These are phyloP conservation scores for Pyrenophora graminea DNA, from an alignment of 2,329 filamentous ascomycete species.

Conservation along the genomic window DNA sequence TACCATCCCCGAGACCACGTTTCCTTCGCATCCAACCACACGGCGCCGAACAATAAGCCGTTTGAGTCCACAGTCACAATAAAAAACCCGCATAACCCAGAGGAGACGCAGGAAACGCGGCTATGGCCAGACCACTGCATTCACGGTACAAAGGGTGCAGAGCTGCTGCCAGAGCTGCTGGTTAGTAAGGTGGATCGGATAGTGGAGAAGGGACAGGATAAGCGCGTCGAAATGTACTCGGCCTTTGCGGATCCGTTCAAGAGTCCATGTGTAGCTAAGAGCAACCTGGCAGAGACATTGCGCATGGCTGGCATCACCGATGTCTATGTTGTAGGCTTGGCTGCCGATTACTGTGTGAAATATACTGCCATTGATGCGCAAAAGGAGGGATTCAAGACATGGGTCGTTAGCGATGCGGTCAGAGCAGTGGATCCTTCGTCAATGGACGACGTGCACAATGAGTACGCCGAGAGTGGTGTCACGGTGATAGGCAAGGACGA, in stretches of 20 bases:
- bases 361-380: slow-evolving; percentile 77
- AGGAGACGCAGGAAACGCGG: slow-evolving; percentile 66
- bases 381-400: slow-evolving; percentile 75
- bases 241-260: slow-evolving; percentile 83
- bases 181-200: slow-evolving; percentile 62
- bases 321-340: slow-evolving; percentile 84
- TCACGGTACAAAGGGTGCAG: slow-evolving; percentile 71
- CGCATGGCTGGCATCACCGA: slow-evolving; percentile 66
- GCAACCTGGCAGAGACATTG: slow-evolving; percentile 65
- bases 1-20: slow-evolving; percentile 83
- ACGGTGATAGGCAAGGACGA: slow-evolving; percentile 63
- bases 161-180: slow-evolving; percentile 74
- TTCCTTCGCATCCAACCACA: slow-evolving; percentile 85
- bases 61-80: slow-evolving; percentile 70
- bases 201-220: slow-evolving; percentile 77
- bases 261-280: slow-evolving; percentile 61
- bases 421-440: slow-evolving; percentile 66
- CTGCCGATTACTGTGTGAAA: slow-evolving; percentile 87
- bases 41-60: slow-evolving; percentile 63
- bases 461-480: slow-evolving; percentile 65
- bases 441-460: slow-evolving; percentile 62
- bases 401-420: slow-evolving; percentile 77
- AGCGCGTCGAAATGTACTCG: slow-evolving; percentile 87
- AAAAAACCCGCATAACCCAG: slow-evolving; percentile 65
- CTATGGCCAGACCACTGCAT: slow-evolving; percentile 95